phyloP scores from a whole-genome alignment of 2,329 filamentous ascomycete genomes.

The Sporothrix curviconia region DNA sequence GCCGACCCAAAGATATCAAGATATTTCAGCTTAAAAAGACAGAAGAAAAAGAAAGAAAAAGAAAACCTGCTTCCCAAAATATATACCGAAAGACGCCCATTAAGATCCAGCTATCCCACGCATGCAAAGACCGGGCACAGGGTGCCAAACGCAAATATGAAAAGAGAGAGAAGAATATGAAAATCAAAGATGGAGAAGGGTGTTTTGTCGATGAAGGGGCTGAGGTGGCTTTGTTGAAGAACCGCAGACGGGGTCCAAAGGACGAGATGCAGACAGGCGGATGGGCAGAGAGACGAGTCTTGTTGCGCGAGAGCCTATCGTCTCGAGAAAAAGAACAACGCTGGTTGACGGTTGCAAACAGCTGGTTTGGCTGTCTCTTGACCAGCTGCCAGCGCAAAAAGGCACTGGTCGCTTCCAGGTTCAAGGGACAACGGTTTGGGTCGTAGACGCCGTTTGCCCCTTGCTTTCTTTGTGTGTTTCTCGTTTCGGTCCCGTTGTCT shows the following conservation, averaged over 20 bases:
- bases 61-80: no score
- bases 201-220: neutral
- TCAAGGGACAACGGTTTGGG: no score
- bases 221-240: neutral
- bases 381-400: no score
- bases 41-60: neutral
- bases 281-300: no score
- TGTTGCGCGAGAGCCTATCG: no score
- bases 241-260: neutral
- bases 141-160: neutral
- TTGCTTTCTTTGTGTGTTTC: no score
- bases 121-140: neutral
- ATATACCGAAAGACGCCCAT: neutral
- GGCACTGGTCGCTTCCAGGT: no score
- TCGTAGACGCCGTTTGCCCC: no score
- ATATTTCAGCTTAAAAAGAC: neutral
- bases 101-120: neutral
- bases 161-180: neutral
- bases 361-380: no score
- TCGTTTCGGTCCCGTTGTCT: no score
- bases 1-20: neutral
- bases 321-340: no score
- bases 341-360: no score
- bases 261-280: neutral
- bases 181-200: neutral